Conservation (phyloP, 192 early-diverging fungal genomes). For the Coemansia sp. region DNA sequence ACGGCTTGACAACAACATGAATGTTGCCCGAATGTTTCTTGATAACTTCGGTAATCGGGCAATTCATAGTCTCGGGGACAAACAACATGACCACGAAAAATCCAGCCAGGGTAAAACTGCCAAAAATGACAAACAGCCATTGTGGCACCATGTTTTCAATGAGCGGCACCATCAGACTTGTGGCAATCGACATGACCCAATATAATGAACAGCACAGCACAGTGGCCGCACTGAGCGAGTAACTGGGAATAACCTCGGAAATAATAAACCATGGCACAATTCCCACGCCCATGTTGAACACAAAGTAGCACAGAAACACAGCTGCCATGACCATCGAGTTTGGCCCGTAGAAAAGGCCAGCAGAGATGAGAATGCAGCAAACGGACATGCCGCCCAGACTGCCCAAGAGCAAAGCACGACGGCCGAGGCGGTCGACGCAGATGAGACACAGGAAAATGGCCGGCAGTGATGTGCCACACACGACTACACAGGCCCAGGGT, state of each 20-base stretch:
- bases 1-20: slow-evolving; percentile 25
- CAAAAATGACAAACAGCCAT: slow-evolving; percentile 64
- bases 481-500: slow-evolving; percentile 54
- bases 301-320: slow-evolving; percentile 68
- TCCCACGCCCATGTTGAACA: slow-evolving; percentile 74
- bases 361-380: slow-evolving; percentile 59
- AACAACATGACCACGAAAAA: slow-evolving; percentile 59
- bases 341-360: slow-evolving; percentile 56
- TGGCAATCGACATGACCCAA: slow-evolving; percentile 60
- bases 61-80: slow-evolving; percentile 75
- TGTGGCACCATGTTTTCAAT: slow-evolving; percentile 29
- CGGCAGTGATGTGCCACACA: slow-evolving; percentile 61
- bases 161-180: slow-evolving; percentile 56
- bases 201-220: slow-evolving; percentile 68
- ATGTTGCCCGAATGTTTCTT: slow-evolving; percentile 28
- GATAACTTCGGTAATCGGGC: slow-evolving; percentile 44
- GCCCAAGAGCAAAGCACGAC: slow-evolving; percentile 63
- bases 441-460: slow-evolving; percentile 60
- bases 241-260: slow-evolving; percentile 69
- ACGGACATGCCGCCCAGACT: slow-evolving; percentile 62
- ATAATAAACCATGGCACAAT: slow-evolving; percentile 77
- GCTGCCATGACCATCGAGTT: slow-evolving; percentile 57
- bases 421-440: slow-evolving; percentile 66
- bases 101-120: slow-evolving; percentile 46
- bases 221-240: slow-evolving; percentile 64